Conservation (phyloP, 345 rosid genomes). For the Citrus cavaleriei region DNA sequence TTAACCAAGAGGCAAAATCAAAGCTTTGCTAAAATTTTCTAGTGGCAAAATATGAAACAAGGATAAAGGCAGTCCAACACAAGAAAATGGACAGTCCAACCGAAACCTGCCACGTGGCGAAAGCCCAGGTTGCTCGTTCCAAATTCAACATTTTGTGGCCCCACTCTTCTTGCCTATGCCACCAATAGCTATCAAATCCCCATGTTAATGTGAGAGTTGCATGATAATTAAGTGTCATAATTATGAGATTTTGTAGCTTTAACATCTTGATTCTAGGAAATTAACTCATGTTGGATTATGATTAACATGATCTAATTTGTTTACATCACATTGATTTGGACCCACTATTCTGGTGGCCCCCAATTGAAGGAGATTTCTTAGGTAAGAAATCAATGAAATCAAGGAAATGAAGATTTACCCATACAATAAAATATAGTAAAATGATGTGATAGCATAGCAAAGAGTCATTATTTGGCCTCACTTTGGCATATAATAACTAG, state of each 20-base stretch:
- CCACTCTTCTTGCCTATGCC: constrained; percentile 3
- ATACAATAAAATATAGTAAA: constrained; percentile 20
- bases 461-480: constrained; percentile 18
- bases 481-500: constrained; percentile 11
- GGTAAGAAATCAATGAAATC: constrained; percentile 54
- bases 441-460: constrained; percentile 59
- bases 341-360: constrained; percentile 36
- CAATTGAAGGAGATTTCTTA: constrained; percentile 34
- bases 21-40: constrained; percentile 4
- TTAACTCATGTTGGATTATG: constrained; percentile 36
- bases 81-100: constrained; percentile 60
- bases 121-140: constrained; percentile 2
- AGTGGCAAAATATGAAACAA: constrained; percentile 8
- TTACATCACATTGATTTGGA: constrained; percentile 58
- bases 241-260: constrained; percentile 45
- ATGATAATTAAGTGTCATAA: constrained; percentile 57
- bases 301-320: constrained; percentile 42
- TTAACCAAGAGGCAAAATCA: constrained; percentile 52
- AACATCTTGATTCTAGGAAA: constrained; percentile 46
- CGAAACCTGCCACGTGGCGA: constrained; percentile 22
- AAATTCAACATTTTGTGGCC: constrained; percentile 9
- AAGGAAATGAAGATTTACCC: constrained; percentile 25
- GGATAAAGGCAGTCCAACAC: constrained; percentile 50
- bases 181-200: neutral
- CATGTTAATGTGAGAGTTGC: constrained; percentile 29